Evolutionary conservation across 2,329 filamentous ascomycete species (phyloP).

Genomic region (Microdochium trichocladiopsis): DNA sequence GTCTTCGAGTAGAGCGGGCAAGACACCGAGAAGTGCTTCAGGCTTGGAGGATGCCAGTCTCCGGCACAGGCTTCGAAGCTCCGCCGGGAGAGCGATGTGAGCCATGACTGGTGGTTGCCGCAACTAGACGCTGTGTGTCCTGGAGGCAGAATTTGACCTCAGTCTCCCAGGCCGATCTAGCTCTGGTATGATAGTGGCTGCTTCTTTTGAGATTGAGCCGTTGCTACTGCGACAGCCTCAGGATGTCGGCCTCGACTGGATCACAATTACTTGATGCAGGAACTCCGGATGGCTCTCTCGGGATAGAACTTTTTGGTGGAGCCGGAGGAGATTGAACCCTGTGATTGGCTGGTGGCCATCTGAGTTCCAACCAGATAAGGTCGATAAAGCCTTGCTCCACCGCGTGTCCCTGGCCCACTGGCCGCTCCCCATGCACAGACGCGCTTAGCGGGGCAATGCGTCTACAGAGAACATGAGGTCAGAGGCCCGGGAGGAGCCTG

Average conservation of each 20-base stretch:
- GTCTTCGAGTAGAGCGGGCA: conserved; percentile 60
- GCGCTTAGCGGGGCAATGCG: too few species aligned
- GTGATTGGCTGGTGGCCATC: too few species aligned
- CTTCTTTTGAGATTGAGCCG: too few species aligned
- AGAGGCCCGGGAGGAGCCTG: neutral
- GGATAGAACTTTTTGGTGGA: neutral
- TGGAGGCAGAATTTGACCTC: too few species aligned
- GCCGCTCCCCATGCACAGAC: too few species aligned
- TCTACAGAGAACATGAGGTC: too few species aligned
- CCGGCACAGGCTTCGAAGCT: conserved; percentile 59
- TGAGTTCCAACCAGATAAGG: neutral
- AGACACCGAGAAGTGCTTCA: conserved; percentile 66
- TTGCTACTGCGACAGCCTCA: too few species aligned
- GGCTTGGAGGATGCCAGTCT: conserved; percentile 65
- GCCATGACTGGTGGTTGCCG: conserved; percentile 10
- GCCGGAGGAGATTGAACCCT: neutral
- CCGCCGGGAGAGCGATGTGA: conserved; percentile 38
- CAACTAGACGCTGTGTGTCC: neutral
- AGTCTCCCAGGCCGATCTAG: too few species aligned
- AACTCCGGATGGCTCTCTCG: neutral
- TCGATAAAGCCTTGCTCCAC: neutral
- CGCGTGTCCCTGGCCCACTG: neutral
- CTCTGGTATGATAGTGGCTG: too few species aligned
- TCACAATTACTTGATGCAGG: too few species aligned
- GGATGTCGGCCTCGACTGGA: too few species aligned